Conservation (phyloP, 345 rosid genomes). For the Brassica carinata region DNA sequence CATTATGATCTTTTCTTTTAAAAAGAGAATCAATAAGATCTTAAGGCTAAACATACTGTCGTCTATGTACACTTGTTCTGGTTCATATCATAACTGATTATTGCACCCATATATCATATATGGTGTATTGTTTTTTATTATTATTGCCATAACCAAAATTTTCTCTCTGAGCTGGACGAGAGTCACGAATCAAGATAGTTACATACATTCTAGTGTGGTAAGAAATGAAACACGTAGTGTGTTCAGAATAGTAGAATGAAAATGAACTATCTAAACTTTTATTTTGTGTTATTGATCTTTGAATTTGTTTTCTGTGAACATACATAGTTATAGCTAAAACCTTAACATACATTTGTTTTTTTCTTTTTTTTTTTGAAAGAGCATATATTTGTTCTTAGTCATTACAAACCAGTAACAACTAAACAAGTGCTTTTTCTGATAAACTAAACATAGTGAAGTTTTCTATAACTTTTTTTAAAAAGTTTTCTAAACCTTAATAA, state of each 20-base stretch:
- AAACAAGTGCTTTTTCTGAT: background rate
- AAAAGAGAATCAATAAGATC: conserved; percentile 2
- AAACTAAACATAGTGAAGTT: background rate
- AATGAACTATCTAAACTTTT: background rate
- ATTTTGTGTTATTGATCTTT: background rate
- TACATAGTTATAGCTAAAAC: background rate
- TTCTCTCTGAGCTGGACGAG: background rate
- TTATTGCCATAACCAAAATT: background rate
- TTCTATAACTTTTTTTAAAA: too few relatives aligned
- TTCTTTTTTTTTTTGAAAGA: too few relatives aligned
- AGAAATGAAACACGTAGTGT: background rate
- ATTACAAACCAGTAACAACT: background rate
- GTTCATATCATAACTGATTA: background rate
- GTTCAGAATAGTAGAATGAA: background rate
- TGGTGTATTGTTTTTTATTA: too few relatives aligned
- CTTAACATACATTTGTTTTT: background rate
- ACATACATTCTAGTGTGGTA: background rate
- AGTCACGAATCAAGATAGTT: background rate
- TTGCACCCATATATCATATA: too few relatives aligned
- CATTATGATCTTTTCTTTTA: background rate
- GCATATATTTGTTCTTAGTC: too few relatives aligned
- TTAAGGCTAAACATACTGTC: background rate
- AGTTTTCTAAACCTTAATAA: too few relatives aligned
- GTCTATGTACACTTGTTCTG: conserved; percentile 3
- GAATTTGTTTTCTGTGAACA: background rate